phyloP scores from a whole-genome alignment of 1,284 basidiomycete species.

The Cerioporus squamosus region DNA sequence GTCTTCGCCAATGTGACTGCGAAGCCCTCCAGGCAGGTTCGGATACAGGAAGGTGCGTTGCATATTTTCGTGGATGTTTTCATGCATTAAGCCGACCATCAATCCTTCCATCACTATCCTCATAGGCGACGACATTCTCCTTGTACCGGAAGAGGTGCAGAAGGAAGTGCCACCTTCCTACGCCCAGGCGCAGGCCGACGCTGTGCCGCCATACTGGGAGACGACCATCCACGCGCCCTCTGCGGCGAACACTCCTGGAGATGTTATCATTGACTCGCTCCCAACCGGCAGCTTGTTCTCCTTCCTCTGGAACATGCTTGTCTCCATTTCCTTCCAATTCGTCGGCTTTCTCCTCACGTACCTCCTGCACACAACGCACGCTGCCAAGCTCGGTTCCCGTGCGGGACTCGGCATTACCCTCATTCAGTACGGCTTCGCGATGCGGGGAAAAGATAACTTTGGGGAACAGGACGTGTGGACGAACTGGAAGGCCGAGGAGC shows the following conservation, averaged over 20 bases:
- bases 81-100: neutral
- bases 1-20: constrained; percentile 97
- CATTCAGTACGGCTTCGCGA: constrained; percentile 93
- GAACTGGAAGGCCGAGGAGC: constrained; percentile 28
- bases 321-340: constrained; percentile 97
- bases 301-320: constrained; percentile 92
- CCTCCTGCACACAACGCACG: constrained; percentile 93
- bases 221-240: constrained; percentile 90
- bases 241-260: constrained; percentile 51
- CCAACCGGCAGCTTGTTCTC: constrained; percentile 84
- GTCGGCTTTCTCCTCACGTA: constrained; percentile 96
- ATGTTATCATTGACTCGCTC: constrained; percentile 77
- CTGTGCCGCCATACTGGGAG: constrained; percentile 98
- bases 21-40: constrained; percentile 73
- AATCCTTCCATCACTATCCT: neutral
- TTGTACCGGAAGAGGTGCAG: constrained; percentile 80
- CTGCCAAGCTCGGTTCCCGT: constrained; percentile 92
- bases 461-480: constrained; percentile 31
- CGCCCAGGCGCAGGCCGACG: constrained; percentile 89
- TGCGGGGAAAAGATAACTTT: constrained; percentile 54
- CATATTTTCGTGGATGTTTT: neutral
- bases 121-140: constrained; percentile 71
- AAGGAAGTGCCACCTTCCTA: constrained; percentile 90
- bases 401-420: constrained; percentile 95
- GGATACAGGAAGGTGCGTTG: constrained; percentile 64